A percentile compares a stretch with the other conserved stretches of the same genome.
phyloP scores from a whole-genome alignment of 2,329 filamentous ascomycete genomes.

The Xylaria sp. region DNA sequence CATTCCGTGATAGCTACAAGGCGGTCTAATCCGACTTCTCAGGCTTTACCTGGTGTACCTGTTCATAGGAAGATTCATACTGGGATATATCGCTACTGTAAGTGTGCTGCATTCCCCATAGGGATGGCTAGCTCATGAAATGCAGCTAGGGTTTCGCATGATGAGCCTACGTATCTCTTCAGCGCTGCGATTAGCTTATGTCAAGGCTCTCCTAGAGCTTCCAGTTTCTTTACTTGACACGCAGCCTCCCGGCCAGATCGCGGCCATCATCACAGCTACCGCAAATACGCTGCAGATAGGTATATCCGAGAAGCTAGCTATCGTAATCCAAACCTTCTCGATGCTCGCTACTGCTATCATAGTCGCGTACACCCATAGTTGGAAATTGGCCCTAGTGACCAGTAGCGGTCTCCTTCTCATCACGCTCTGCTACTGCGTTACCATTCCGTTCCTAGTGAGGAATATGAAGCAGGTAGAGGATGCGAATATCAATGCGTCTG shows the following conservation, averaged over 20 bases:
- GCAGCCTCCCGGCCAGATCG: constrained; percentile 69
- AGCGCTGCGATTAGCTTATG: constrained; percentile 70
- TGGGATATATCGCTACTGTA: constrained; percentile 71
- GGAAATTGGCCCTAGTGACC: constrained; percentile 69
- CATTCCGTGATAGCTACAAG: neutral
- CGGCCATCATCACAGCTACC: constrained; percentile 71
- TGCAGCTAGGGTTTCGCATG: constrained; percentile 67
- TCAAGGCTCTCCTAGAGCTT: constrained; percentile 72
- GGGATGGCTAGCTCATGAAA: constrained; percentile 19
- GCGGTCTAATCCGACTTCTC: constrained; percentile 9
- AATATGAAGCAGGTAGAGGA: constrained; percentile 60
- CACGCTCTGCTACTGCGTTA: constrained; percentile 59
- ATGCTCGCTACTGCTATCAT: constrained; percentile 64
- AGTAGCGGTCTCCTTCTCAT: constrained; percentile 68
- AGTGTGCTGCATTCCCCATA: constrained; percentile 37
- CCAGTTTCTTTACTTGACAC: constrained; percentile 75
- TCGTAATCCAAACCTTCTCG: constrained; percentile 65
- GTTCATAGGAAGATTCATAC: constrained; percentile 72
- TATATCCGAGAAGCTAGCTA: constrained; percentile 71
- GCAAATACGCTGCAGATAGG: constrained; percentile 72
- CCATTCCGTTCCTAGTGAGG: constrained; percentile 67
- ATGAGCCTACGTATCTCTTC: constrained; percentile 71
- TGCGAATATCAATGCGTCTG: constrained; percentile 68
- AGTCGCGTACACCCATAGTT: constrained; percentile 68
- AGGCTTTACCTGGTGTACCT: constrained; percentile 77